These are phyloP conservation scores for Saccharomycopsis amapae DNA, from an alignment of 805 yeast species.

Conservation along the genomic window DNA sequence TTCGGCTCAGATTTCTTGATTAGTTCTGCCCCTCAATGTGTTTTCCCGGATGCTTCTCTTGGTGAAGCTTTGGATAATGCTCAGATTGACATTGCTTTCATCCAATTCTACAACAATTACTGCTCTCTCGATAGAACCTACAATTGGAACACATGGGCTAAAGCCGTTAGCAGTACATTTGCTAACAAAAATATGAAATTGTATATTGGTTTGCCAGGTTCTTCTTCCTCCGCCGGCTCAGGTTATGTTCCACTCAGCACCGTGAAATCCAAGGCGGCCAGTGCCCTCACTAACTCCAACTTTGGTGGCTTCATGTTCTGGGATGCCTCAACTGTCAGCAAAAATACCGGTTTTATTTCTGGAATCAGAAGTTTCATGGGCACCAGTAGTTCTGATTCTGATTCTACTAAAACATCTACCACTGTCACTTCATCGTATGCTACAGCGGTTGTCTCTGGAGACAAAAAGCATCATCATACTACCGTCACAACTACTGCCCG, in stretches of 20 bases:
- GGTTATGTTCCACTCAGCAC: conserved; percentile 40
- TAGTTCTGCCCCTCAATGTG: conserved; percentile 92
- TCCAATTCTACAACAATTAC: conserved; percentile 90
- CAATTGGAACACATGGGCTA: conserved; percentile 68
- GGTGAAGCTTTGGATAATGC: conserved; percentile 52
- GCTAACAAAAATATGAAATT: conserved; percentile 65
- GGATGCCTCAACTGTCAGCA: conserved; percentile 24
- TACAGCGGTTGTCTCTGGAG: neutral
- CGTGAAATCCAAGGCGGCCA: conserved; percentile 25
- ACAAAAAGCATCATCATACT: no score
- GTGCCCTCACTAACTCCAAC: conserved; percentile 1
- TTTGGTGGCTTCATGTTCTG: conserved; percentile 21
- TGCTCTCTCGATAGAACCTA: conserved; percentile 38
- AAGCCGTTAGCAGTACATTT: conserved; percentile 48
- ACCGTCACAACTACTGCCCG: neutral
- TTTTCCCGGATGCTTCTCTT: conserved; percentile 68
- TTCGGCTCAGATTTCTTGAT: conserved; percentile 50
- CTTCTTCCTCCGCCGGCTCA: conserved; percentile 33
- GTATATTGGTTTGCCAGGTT: conserved; percentile 42
- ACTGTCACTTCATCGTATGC: neutral
- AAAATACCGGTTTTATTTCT: conserved; percentile 18
- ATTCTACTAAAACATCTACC: neutral
- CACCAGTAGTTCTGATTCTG: neutral
- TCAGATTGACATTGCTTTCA: conserved; percentile 69
- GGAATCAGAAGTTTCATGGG: conserved; percentile 1